Evolutionary conservation across 768 basidiomycete genomes (phyloP).

Genomic region (Hericium rajendrae): DNA sequence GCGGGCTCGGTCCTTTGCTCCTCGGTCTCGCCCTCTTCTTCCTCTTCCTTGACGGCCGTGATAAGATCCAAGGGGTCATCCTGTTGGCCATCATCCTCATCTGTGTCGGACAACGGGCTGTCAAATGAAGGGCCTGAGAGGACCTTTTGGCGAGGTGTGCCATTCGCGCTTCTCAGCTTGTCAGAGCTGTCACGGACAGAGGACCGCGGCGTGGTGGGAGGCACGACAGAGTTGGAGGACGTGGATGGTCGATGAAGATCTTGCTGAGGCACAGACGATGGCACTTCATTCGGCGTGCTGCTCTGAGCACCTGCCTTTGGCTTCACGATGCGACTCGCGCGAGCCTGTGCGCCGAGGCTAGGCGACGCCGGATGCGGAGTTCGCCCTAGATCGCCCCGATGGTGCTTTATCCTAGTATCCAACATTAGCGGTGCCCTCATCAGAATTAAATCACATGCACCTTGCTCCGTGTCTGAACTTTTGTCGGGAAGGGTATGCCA

Average conservation of each 20-base stretch:
- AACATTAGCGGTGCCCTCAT: not conserved
- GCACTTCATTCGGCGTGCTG: slow-evolving; percentile 26
- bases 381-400: not conserved
- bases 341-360: not conserved
- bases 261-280: slow-evolving; percentile 54
- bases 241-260: slow-evolving; percentile 19
- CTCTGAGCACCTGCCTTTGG: slow-evolving; percentile 9
- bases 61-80: slow-evolving; percentile 2
- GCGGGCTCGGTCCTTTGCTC: slow-evolving; percentile 32
- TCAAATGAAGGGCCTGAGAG: not conserved
- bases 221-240: not conserved
- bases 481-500: not conserved
- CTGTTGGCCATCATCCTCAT: not conserved
- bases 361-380: not conserved
- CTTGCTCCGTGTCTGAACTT: not conserved
- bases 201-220: not conserved
- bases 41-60: not conserved
- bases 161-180: not conserved
- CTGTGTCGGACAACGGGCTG: not conserved
- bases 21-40: slow-evolving; percentile 21
- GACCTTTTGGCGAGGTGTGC: not conserved
- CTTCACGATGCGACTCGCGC: not conserved
- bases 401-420: not conserved
- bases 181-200: no score
- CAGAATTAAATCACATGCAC: not conserved